Evolutionary conservation across 305 asterid species (phyloP), one percentile per base, ranked within the genome.

Genomic region (Fraxinus xanthoxyloides): DNA sequence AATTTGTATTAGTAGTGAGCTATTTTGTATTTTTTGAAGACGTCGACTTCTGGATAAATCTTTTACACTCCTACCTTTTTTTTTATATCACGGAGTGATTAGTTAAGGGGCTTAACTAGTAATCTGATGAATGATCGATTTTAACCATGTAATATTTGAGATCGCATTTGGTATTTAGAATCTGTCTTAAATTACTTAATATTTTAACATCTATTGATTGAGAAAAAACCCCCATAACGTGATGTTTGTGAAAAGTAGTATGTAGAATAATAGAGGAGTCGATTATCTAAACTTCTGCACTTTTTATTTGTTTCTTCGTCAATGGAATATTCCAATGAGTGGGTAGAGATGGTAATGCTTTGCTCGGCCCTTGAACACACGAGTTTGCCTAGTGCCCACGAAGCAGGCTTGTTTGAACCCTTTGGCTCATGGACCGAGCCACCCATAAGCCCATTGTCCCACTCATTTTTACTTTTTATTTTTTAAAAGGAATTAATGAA

Each of bases 251-350:
- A 54, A 54, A 54, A n/a, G 10, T 54, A 54, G 65, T 48, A 2
- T 48, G 59, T 48, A 15, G 59, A 48, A 48, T 48, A 48, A 3
- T 13, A 3, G 19, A 12, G 3, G 56, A 46, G 19, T 46, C 15
- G 56, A 46, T 7, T 59, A 2, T 19, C 69, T 19, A 63, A 63
- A 63, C 61, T 19, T 43, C 67, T 77, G 40, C 76, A 32, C 80
- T 79, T 54, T 69, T 17, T 72, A 2, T 75, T 59, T 80, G 80
- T 78, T n/a, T 54, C 81, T 69, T 73, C 77, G 26, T 19, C 2
- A 43, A 75, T 78, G 30, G 85, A 84, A 80, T 84, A 84, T 82
- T 40, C 85, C 78, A 80, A 79, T 84, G 82, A 82, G 87, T 82
- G 85, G 61, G 79, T 23, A 15, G 19, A 21, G 21, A 48, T 48